These are phyloP conservation scores for Botryotinia narcissicola DNA, from an alignment of 2,329 filamentous ascomycete genomes.

Conservation along the genomic window DNA sequence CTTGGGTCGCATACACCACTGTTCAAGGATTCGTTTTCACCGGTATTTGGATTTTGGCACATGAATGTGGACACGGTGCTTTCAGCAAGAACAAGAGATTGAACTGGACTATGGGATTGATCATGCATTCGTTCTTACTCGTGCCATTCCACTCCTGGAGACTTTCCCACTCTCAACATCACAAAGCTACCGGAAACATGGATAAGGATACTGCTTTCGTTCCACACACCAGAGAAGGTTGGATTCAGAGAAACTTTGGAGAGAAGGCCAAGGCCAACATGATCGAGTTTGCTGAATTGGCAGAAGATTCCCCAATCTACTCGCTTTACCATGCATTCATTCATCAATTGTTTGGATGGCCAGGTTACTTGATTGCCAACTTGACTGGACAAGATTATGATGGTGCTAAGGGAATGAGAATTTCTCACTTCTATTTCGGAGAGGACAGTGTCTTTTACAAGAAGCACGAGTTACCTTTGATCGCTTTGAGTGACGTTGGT, in stretches of 20 bases:
- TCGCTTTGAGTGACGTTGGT: conserved; percentile 60
- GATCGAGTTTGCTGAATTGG: conserved; percentile 49
- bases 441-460: conserved; percentile 61
- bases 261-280: conserved; percentile 33
- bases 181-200: conserved; percentile 66
- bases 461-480: conserved; percentile 53
- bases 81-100: conserved; percentile 57
- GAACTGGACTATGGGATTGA: conserved; percentile 64
- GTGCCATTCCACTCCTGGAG: conserved; percentile 75
- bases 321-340: conserved; percentile 53
- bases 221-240: conserved; percentile 45
- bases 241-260: conserved; percentile 35
- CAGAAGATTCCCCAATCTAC: conserved; percentile 62
- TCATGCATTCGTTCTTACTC: conserved; percentile 62
- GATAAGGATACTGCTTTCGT: conserved; percentile 66
- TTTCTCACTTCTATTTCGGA: conserved; percentile 54
- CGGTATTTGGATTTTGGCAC: conserved; percentile 69
- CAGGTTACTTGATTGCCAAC: conserved; percentile 62
- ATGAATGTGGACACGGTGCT: conserved; percentile 70
- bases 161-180: conserved; percentile 67
- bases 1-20: conserved; percentile 62
- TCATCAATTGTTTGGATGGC: conserved; percentile 66
- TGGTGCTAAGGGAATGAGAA: conserved; percentile 34
- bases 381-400: conserved; percentile 38
- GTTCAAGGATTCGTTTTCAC: conserved; percentile 65